Percentiles rank a stretch among this genome's conserved stretches.
These are phyloP conservation scores for Rhizoclosmatium sp. DNA, from an alignment of 192 early-diverging fungal genomes.

Conservation along the genomic window DNA sequence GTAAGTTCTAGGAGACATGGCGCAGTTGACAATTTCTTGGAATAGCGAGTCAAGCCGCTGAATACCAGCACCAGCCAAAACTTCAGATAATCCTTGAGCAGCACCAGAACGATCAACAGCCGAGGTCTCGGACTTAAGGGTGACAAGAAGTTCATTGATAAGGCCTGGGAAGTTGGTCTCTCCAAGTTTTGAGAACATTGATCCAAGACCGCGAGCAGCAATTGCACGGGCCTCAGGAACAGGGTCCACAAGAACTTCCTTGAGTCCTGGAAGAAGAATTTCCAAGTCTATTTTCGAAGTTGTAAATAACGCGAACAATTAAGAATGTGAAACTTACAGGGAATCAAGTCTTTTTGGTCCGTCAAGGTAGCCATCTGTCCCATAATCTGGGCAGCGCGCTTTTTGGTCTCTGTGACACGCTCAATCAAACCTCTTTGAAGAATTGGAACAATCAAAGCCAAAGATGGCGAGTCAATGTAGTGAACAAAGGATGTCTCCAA, in stretches of 20 bases:
- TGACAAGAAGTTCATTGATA: constrained; percentile 83
- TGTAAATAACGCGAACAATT: not conserved
- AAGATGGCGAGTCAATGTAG: constrained; percentile 96
- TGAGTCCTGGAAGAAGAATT: constrained; percentile 83
- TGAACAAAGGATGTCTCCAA: constrained; percentile 96
- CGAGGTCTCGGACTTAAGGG: constrained; percentile 88
- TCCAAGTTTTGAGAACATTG: constrained; percentile 89
- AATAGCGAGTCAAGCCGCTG: constrained; percentile 85
- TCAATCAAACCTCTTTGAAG: constrained; percentile 90
- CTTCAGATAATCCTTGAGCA: constrained; percentile 95
- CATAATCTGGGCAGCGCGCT: constrained; percentile 96
- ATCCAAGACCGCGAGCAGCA: constrained; percentile 90
- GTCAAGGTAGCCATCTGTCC: constrained; percentile 98
- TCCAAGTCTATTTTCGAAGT: constrained; percentile 64
- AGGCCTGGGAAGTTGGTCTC: constrained; percentile 93
- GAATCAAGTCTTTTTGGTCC: constrained; percentile 89
- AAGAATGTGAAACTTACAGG: constrained; percentile 40
- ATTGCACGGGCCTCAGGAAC: constrained; percentile 96
- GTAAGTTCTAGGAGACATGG: constrained; percentile 72
- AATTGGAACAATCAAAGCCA: constrained; percentile 95
- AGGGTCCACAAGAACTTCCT: constrained; percentile 92
- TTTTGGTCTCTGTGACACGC: constrained; percentile 90
- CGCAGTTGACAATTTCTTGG: constrained; percentile 88
- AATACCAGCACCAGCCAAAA: constrained; percentile 88
- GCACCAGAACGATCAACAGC: constrained; percentile 96